These are phyloP conservation scores for Phalaenopsis aphrodite DNA, from an alignment of 106 monocot species.

Conservation along the genomic window DNA sequence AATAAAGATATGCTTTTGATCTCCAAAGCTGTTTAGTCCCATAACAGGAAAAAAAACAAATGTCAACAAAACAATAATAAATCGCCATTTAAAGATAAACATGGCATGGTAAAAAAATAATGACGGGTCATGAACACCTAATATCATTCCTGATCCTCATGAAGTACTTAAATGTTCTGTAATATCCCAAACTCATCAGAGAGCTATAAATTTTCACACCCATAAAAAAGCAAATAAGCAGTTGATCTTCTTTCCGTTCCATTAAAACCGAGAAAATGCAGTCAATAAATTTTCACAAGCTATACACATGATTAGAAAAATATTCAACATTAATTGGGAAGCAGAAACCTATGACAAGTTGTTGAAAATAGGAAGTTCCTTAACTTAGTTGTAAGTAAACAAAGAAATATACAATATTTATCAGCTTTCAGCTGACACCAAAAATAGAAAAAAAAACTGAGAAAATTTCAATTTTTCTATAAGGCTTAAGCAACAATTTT, in stretches of 20 bases:
- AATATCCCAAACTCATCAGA: background rate
- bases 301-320: background rate
- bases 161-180: background rate
- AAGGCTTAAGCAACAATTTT: background rate
- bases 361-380: background rate
- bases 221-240: background rate
- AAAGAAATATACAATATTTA: background rate
- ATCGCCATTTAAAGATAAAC: background rate
- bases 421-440: background rate
- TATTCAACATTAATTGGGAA: background rate
- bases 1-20: constrained; percentile 29
- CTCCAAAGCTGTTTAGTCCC: constrained; percentile 27
- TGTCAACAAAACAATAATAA: constrained; percentile 1
- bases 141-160: background rate
- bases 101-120: background rate
- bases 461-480: background rate
- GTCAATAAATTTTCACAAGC: background rate
- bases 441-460: background rate
- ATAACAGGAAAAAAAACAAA: constrained; percentile 1
- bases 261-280: background rate
- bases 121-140: background rate
- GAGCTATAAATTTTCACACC: background rate
- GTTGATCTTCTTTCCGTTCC: background rate
- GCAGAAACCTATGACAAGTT: background rate
- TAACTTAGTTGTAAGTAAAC: background rate